Evolutionary conservation across 345 rosid species (phyloP).

Genomic region (Gynandropsis gynandra): DNA sequence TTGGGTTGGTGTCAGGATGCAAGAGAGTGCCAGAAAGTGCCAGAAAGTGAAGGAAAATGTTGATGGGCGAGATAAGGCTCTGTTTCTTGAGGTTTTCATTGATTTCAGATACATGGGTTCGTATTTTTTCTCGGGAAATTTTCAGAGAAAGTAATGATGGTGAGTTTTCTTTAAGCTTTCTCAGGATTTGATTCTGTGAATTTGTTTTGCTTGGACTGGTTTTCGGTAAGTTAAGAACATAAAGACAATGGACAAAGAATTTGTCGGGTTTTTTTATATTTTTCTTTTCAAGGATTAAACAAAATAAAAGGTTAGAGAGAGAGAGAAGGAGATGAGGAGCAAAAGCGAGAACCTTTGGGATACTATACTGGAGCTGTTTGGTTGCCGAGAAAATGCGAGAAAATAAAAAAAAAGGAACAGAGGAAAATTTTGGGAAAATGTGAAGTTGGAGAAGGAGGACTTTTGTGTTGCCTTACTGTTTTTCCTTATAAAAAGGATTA

Average conservation of each 20-base stretch:
- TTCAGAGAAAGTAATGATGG: background rate
- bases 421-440: slow-evolving; percentile 17
- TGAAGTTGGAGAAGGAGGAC: slow-evolving; percentile 18
- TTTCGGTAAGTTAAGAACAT: slow-evolving; percentile 7
- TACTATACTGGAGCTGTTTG: background rate
- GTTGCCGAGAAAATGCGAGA: background rate
- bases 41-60: slow-evolving; percentile 33
- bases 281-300: background rate
- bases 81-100: slow-evolving; percentile 33
- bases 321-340: background rate
- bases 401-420: background rate
- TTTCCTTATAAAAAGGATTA: slow-evolving; percentile 19
- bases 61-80: slow-evolving; percentile 12
- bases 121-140: slow-evolving; percentile 1
- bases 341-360: slow-evolving; percentile 7
- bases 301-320: background rate
- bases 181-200: slow-evolving; percentile 21
- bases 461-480: slow-evolving; percentile 4
- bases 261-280: slow-evolving; percentile 4
- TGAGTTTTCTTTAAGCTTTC: background rate
- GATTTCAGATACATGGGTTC: background rate
- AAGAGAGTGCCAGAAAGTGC: slow-evolving; percentile 38
- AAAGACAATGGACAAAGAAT: slow-evolving; percentile 12
- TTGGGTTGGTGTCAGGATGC: slow-evolving; percentile 28
- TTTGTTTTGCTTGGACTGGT: slow-evolving; percentile 28